These are phyloP conservation scores for Gaeumannomyces sp. DNA, from an alignment of 2,329 filamentous ascomycete species.

Conservation along the genomic window DNA sequence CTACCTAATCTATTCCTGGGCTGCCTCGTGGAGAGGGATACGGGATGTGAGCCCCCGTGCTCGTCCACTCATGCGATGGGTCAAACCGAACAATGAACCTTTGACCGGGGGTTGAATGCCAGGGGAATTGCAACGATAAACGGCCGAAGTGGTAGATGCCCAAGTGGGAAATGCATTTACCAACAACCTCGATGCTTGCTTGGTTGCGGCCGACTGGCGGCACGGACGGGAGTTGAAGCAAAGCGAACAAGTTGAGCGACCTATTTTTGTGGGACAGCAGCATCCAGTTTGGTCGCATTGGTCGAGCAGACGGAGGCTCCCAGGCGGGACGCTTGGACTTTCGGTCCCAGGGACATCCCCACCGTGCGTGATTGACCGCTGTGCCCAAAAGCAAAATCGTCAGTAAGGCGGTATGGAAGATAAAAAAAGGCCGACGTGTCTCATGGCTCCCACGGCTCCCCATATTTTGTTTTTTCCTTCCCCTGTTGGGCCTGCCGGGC, in stretches of 20 bases:
- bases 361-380: not conserved
- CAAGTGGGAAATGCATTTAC: not conserved
- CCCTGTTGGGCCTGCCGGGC: not conserved
- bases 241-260: not conserved
- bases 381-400: not conserved
- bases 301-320: not conserved
- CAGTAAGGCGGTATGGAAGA: slow-evolving; percentile 1
- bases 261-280: not conserved
- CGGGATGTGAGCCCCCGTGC: not conserved
- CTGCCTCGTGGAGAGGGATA: not conserved
- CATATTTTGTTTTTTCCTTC: not conserved
- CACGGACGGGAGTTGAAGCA: not conserved
- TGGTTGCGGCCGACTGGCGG: not conserved
- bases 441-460: not conserved
- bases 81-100: not conserved
- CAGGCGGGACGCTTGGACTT: not conserved
- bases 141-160: not conserved
- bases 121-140: not conserved
- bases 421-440: slow-evolving; percentile 3
- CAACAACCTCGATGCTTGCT: not conserved
- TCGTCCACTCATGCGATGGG: not conserved
- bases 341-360: not conserved
- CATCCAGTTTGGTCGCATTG: not conserved
- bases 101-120: not conserved
- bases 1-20: slow-evolving; percentile 1